These are phyloP conservation scores for Gonapodya sp. DNA, from an alignment of 192 early-diverging fungal species.

Conservation along the genomic window DNA sequence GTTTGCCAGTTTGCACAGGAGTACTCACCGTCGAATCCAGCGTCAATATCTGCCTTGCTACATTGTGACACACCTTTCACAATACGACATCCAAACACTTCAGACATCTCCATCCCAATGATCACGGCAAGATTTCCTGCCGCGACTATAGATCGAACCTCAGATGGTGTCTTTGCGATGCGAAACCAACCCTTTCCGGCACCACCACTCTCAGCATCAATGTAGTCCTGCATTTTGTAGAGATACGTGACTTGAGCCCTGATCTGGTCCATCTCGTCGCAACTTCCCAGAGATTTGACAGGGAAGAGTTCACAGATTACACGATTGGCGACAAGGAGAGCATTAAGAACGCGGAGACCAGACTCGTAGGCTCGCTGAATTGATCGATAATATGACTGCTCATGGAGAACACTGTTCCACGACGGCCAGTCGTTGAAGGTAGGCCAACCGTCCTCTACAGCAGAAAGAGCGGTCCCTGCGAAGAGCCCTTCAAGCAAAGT, in stretches of 20 bases:
- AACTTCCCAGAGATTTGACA: not conserved
- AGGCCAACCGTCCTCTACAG: not conserved
- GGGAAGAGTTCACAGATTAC: not conserved
- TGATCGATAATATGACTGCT: not conserved
- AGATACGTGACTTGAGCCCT: not conserved
- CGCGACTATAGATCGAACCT: not conserved
- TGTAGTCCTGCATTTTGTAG: not conserved
- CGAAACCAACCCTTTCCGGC: not conserved
- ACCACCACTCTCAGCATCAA: not conserved
- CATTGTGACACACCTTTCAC: not conserved
- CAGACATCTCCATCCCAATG: not conserved
- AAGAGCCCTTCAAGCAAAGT: not conserved
- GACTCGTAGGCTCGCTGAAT: not conserved
- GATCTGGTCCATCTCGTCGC: not conserved
- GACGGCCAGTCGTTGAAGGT: not conserved
- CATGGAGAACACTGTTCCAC: not conserved
- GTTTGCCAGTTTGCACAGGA: too few species aligned
- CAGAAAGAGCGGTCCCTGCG: not conserved
- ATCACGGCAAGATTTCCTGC: not conserved
- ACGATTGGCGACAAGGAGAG: not conserved
- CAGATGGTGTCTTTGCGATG: not conserved
- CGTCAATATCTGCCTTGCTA: not conserved
- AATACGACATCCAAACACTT: not conserved
- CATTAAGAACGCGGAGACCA: not conserved
- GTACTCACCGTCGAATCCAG: not conserved